Evolutionary conservation across 2,329 filamentous ascomycete genomes (phyloP), one percentile per base, ranked within the genome.

Genomic region (Xylaria sp.): DNA sequence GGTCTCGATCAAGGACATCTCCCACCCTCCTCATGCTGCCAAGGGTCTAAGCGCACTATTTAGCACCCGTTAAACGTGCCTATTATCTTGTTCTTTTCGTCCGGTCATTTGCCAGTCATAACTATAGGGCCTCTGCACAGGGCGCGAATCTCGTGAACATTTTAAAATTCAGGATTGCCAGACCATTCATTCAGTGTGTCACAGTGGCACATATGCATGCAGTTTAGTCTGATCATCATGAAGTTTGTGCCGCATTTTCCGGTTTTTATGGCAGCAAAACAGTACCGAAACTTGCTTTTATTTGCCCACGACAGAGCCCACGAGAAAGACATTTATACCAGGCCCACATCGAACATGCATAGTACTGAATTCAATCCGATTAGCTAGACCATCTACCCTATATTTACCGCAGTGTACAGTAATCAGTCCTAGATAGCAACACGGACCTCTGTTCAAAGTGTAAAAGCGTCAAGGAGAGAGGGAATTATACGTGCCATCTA

Each of bases 181-280:
- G 32, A 9, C 50, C 15, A 52, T 64, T 52, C 43, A 34, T 28
- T 61, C 53, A 20, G 61, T 36, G 56, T 52, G 43, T 55, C 56
- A 60, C 50, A 13, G 58, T 63, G 43, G 20, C 41, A 60, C 45
- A 39, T 58, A 58, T 65, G 66, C 62, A 65, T 62, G 50, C 28
- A 36, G 45, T 45, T 58, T 32, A 13, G n/a, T 34, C 45, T 39
- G 30, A 41, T 28, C 52, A 48, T 55, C 50, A 53, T 43, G 52
- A 55, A 59, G 43, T 36, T 36, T 59, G 39, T 46, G 46, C 61
- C 62, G 62, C 34, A 58, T 32, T 57, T 32, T 30, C 57, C 56
- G 57, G 63, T 32, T 56, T 41, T 56, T 39, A 32, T 39, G n/a
- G 25, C 36, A 28, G 63, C 36, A 25, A 60, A 57, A 48, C n/a